Evolutionary conservation across 164 flowering plant genomes (phyloP).

Genomic region (Vitis amurensis): DNA sequence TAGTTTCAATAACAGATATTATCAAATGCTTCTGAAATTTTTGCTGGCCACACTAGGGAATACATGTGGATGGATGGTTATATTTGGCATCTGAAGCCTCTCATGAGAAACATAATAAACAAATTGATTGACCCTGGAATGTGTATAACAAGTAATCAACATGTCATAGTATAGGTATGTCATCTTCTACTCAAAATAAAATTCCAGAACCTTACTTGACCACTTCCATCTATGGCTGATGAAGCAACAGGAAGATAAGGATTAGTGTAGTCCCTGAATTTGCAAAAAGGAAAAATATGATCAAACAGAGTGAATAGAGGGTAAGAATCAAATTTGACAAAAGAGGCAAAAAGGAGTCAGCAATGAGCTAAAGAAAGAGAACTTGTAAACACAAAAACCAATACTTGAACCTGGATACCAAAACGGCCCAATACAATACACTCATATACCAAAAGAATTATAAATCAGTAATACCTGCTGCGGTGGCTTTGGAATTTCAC

Average conservation of each 20-base stretch:
- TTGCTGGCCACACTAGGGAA: too few relatives aligned
- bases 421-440: not conserved
- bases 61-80: too few relatives aligned
- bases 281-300: not conserved
- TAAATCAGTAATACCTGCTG: constrained; percentile 61
- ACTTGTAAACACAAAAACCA: not conserved
- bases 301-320: not conserved
- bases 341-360: not conserved
- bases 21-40: too few relatives aligned
- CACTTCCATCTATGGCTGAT: constrained; percentile 86
- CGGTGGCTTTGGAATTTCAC: constrained; percentile 94
- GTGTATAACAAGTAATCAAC: too few relatives aligned
- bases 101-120: too few relatives aligned
- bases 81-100: too few relatives aligned
- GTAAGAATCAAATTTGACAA: not conserved
- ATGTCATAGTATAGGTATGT: not conserved
- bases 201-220: constrained; percentile 58
- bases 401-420: not conserved
- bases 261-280: constrained; percentile 90
- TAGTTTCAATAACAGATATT: too few relatives aligned
- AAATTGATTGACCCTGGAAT: too few relatives aligned
- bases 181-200: not conserved
- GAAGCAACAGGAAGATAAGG: constrained; percentile 92
- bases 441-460: not conserved
- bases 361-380: not conserved